Evolutionary conservation across 2,329 filamentous ascomycete genomes (phyloP).

Genomic region (Corinectria fuckeliana): DNA sequence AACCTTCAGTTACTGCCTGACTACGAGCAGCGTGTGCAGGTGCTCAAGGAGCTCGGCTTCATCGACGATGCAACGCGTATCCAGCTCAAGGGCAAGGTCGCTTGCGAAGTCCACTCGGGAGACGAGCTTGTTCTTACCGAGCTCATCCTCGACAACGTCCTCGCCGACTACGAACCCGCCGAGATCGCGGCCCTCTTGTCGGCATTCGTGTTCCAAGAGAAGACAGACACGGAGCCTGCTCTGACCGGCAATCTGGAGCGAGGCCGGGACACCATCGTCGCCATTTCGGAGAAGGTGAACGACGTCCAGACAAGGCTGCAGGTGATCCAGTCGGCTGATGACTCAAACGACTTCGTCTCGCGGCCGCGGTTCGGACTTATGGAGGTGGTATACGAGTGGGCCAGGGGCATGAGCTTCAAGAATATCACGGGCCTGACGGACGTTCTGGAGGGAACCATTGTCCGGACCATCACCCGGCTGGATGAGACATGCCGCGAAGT

Average conservation of each 20-base stretch:
- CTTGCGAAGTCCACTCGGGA: slow-evolving; percentile 96
- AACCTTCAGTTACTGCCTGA: slow-evolving; percentile 95
- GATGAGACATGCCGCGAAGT: slow-evolving; percentile 98
- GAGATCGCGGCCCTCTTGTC: slow-evolving; percentile 95
- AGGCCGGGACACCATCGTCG: slow-evolving; percentile 84
- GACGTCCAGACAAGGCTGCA: slow-evolving; percentile 87
- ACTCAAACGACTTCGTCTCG: slow-evolving; percentile 90
- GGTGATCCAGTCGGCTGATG: slow-evolving; percentile 88
- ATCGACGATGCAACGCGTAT: slow-evolving; percentile 88
- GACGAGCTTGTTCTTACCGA: slow-evolving; percentile 97
- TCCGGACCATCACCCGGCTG: slow-evolving; percentile 88
- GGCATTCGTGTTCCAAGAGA: slow-evolving; percentile 97
- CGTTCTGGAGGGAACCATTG: slow-evolving; percentile 96
- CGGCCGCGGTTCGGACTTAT: slow-evolving; percentile 90
- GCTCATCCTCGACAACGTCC: slow-evolving; percentile 93
- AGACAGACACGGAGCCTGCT: slow-evolving; percentile 81
- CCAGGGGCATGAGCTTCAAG: slow-evolving; percentile 96
- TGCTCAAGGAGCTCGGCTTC: slow-evolving; percentile 90
- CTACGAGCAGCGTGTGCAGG: slow-evolving; percentile 92
- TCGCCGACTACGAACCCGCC: slow-evolving; percentile 93
- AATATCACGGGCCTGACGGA: slow-evolving; percentile 96
- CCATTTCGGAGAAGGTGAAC: slow-evolving; percentile 92
- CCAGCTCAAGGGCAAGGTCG: slow-evolving; percentile 96
- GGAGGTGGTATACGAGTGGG: slow-evolving; percentile 99
- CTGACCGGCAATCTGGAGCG: slow-evolving; percentile 82